These are phyloP conservation scores for Fusarium xylarioides DNA, from an alignment of 2,329 filamentous ascomycete genomes.

Conservation along the genomic window DNA sequence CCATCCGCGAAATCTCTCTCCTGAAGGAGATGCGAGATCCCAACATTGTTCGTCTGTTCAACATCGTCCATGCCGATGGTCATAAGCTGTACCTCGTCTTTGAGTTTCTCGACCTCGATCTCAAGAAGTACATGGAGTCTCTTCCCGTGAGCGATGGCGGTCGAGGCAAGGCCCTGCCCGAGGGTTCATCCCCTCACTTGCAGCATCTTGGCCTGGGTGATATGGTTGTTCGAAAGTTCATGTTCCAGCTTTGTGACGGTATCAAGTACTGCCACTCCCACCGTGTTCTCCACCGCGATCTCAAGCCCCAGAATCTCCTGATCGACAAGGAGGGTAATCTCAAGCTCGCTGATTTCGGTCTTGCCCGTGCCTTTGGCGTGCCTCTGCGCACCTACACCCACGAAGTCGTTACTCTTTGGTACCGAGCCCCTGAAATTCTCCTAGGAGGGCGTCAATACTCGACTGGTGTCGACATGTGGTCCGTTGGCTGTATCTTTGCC, in stretches of 20 bases:
- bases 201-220: conserved; percentile 77
- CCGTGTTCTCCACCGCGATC: conserved; percentile 84
- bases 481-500: conserved; percentile 91
- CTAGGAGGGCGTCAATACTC: conserved; percentile 92
- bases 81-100: conserved; percentile 95
- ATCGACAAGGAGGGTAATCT: conserved; percentile 88
- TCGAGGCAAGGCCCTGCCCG: conserved; percentile 84
- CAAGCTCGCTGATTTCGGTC: conserved; percentile 89
- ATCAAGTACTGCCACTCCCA: conserved; percentile 90
- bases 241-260: conserved; percentile 86
- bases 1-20: conserved; percentile 92
- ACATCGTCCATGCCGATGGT: conserved; percentile 94
- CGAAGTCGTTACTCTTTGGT: conserved; percentile 95
- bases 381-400: conserved; percentile 92
- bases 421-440: conserved; percentile 88
- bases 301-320: conserved; percentile 91
- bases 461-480: conserved; percentile 97
- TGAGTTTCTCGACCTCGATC: conserved; percentile 88
- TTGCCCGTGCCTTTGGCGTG: conserved; percentile 90
- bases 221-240: conserved; percentile 90
- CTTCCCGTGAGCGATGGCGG: conserved; percentile 85
- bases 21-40: conserved; percentile 95
- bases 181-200: conserved; percentile 72
- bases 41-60: conserved; percentile 86
- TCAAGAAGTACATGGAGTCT: conserved; percentile 97